Evolutionary conservation across 2,329 filamentous ascomycete genomes (phyloP), one percentile per base, ranked within the genome.

Genomic region (Trichoderma arundinaceum): DNA sequence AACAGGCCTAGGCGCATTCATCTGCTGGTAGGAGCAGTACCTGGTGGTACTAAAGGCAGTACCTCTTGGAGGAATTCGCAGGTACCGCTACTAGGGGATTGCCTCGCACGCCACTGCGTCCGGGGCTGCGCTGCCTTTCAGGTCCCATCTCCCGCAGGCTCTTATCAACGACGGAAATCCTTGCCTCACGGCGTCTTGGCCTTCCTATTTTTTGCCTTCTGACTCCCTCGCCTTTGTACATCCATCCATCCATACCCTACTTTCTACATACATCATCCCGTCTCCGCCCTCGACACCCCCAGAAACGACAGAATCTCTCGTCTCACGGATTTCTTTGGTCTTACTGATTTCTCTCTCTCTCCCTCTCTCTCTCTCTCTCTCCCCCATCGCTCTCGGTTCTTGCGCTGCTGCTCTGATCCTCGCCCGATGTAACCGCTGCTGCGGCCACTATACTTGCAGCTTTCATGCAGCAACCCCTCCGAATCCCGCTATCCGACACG

Each of bases 381-480:
- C 12, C 12, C 9, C 19, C 35, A 5, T 22, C 51, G 8, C 33
- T 22, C 15, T 17, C n/a, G 7, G 12, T 17, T 15, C 17, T 48
- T 22, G 8, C 4, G 28, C n/a, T 32, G 12, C 39, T 22, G 2
- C 19, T 22, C 17, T 5, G 7, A 17, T 17, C 49, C n/a, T 51
- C 56, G 22, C 19, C 51, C 56, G 66, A 51, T 60, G 49, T 59
- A 46, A 38, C 64, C 54, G 48, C 38, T 49, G n/a, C 65, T 61
- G 33, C 65, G 41, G 38, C 49, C 62, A 61, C 62, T 53, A 56
- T 58, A 60, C 28, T 48, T 48, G 46, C 58, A 66, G 51, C 57
- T 43, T 63, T 48, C 22, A 67, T 68, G 67, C 66, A 65, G 32
- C 65, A 48, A 61, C 61, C 65, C 67, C 65, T 67, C 65, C 61